Percentiles rank a stretch among this genome's conserved stretches.
These are phyloP conservation scores for Blastocystis sp. DNA, from an alignment of 352 stramenopile species.

Conservation along the genomic window DNA sequence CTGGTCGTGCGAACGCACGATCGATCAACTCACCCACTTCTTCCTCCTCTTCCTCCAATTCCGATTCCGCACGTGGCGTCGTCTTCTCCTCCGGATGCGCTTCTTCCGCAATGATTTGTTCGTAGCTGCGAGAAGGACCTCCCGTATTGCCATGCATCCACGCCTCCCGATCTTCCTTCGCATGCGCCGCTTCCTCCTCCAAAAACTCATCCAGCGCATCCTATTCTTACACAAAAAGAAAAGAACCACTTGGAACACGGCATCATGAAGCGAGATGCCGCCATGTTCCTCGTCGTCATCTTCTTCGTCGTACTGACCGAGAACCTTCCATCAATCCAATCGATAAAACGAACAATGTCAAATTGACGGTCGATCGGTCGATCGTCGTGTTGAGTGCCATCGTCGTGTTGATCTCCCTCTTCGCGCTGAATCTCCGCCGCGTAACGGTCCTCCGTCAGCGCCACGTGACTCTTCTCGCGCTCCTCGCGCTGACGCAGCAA, in stretches of 20 bases:
- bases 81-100: not conserved
- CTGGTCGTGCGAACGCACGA: not conserved
- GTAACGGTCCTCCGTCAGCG: slow-evolving; percentile 36
- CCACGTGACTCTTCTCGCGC: not conserved
- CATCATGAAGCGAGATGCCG: not conserved
- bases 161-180: not conserved
- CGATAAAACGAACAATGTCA: not conserved
- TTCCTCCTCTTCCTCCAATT: slow-evolving; percentile 6
- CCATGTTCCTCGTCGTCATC: not conserved
- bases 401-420: not conserved
- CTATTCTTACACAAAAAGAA: not conserved
- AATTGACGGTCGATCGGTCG: slow-evolving; percentile 29
- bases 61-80: not conserved
- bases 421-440: slow-evolving; percentile 40
- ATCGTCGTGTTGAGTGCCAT: not conserved
- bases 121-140: not conserved
- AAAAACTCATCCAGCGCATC: slow-evolving; percentile 38
- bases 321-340: not conserved
- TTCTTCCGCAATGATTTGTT: not conserved
- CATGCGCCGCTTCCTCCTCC: not conserved
- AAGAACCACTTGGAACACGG: not conserved
- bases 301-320: slow-evolving; percentile 35
- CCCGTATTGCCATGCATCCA: not conserved
- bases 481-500: slow-evolving; percentile 20
- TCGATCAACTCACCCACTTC: slow-evolving; percentile 32